Percentiles rank a stretch among this genome's conserved stretches.
Evolutionary conservation across 768 basidiomycete genomes (phyloP).

Genomic region (Boletus vermiculosoides): DNA sequence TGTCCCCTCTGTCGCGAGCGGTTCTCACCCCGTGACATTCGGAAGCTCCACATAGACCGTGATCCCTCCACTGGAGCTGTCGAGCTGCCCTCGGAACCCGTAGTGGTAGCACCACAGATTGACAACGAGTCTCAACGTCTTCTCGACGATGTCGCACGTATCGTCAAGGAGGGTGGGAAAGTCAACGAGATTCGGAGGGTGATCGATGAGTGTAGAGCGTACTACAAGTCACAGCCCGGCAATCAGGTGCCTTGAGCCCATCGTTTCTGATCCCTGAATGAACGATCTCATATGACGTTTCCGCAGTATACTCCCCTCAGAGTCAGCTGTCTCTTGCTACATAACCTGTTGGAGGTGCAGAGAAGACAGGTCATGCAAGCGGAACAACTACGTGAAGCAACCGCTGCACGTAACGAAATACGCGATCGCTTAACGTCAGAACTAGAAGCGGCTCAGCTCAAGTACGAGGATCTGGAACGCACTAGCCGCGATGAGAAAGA

Average conservation of each 20-base stretch:
- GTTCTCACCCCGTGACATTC: conserved; percentile 46
- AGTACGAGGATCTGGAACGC: conserved; percentile 41
- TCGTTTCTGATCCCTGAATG: conserved; percentile 7
- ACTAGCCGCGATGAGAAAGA: conserved; percentile 50
- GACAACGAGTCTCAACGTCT: conserved; percentile 51
- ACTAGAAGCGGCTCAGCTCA: conserved; percentile 39
- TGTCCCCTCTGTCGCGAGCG: conserved; percentile 66
- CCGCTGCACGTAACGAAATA: conserved; percentile 33
- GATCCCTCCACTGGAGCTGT: conserved; percentile 34
- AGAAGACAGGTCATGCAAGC: conserved; percentile 38
- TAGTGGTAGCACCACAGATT: conserved; percentile 21
- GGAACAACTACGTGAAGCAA: conserved; percentile 32
- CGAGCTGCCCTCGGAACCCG: conserved; percentile 23
- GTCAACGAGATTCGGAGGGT: conserved; percentile 48
- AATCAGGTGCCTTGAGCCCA: conserved; percentile 39
- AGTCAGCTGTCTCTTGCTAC: conserved; percentile 47
- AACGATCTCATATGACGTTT: conserved; percentile 6
- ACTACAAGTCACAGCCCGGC: conserved; percentile 46
- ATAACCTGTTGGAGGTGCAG: conserved; percentile 51
- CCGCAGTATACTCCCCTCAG: conserved; percentile 51
- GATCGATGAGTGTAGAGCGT: conserved; percentile 50
- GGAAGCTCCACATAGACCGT: conserved; percentile 59
- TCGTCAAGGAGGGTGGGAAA: conserved; percentile 56
- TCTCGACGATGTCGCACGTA: conserved; percentile 49
- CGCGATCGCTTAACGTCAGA: conserved; percentile 32